phyloP scores from a whole-genome alignment of 2,329 filamentous ascomycete species.

The Scytalidium sp. region DNA sequence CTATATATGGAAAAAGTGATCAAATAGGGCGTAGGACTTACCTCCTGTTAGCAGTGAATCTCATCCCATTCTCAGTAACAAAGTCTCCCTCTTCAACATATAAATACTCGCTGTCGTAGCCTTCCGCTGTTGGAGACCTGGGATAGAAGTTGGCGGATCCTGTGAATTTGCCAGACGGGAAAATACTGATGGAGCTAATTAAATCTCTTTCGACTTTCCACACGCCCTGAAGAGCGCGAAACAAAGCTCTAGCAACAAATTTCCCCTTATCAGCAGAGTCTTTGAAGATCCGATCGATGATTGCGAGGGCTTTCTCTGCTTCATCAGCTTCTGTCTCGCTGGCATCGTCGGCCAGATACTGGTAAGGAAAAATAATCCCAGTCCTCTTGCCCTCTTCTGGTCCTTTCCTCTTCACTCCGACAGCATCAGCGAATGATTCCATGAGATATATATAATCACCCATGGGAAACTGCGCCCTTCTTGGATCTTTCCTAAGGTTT shows the following conservation, averaged over 20 bases:
- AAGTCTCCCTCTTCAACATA: constrained; percentile 69
- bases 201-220: constrained; percentile 64
- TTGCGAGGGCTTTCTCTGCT: constrained; percentile 40
- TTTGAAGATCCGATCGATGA: constrained; percentile 12
- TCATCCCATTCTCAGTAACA: constrained; percentile 41
- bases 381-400: constrained; percentile 33
- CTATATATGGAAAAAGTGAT: background rate
- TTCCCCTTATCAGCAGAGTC: constrained; percentile 26
- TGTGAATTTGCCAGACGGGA: constrained; percentile 62
- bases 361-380: constrained; percentile 39
- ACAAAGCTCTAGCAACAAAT: constrained; percentile 65
- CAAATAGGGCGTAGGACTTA: constrained; percentile 4
- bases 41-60: constrained; percentile 24
- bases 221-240: constrained; percentile 65
- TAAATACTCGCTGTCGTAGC: constrained; percentile 52
- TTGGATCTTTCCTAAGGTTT: constrained; percentile 21
- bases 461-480: constrained; percentile 74
- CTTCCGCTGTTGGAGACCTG: constrained; percentile 50
- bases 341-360: constrained; percentile 43
- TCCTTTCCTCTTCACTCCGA: constrained; percentile 44
- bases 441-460: constrained; percentile 76
- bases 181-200: constrained; percentile 48
- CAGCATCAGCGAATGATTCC: constrained; percentile 62
- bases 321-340: constrained; percentile 37
- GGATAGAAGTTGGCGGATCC: constrained; percentile 66